These are phyloP conservation scores for Fusarium sulawesiense DNA, from an alignment of 2,329 filamentous ascomycete genomes.

Conservation along the genomic window DNA sequence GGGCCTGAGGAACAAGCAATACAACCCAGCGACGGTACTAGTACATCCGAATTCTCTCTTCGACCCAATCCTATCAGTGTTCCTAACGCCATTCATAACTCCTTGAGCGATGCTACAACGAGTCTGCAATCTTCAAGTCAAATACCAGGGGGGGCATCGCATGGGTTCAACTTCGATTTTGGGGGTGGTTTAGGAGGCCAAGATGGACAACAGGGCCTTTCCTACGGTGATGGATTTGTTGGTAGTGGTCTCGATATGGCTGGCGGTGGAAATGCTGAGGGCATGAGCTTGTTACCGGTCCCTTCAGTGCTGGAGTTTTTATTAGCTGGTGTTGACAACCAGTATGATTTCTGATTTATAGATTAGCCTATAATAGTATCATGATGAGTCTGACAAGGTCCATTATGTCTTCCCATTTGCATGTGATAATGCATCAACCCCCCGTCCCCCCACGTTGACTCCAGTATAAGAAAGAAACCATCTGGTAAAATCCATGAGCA, in stretches of 20 bases:
- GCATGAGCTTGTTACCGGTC: slow-evolving; percentile 41
- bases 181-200: slow-evolving; percentile 10
- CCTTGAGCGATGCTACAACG: slow-evolving; percentile 6
- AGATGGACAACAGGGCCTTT: slow-evolving; percentile 15
- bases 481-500: neutral
- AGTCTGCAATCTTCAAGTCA: slow-evolving; percentile 9
- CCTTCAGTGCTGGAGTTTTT: slow-evolving; percentile 49
- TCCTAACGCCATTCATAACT: slow-evolving; percentile 4
- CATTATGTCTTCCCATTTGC: neutral
- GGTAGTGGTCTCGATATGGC: slow-evolving; percentile 22
- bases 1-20: slow-evolving; percentile 8
- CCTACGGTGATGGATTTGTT: slow-evolving; percentile 35
- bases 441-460: neutral
- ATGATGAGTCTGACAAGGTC: neutral
- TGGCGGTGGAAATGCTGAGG: slow-evolving; percentile 3
- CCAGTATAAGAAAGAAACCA: neutral
- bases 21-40: neutral
- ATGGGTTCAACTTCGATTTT: slow-evolving; percentile 33
- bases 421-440: neutral
- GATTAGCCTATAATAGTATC: neutral
- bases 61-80: slow-evolving; percentile 26
- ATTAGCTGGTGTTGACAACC: slow-evolving; percentile 47
- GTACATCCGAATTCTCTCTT: slow-evolving; percentile 33
- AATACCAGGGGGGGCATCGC: slow-evolving; percentile 3
- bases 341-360: slow-evolving; percentile 39